Base-by-base conservation (phyloP, 352 stramenopile species). In the Globisporangium nagaii region DNA sequence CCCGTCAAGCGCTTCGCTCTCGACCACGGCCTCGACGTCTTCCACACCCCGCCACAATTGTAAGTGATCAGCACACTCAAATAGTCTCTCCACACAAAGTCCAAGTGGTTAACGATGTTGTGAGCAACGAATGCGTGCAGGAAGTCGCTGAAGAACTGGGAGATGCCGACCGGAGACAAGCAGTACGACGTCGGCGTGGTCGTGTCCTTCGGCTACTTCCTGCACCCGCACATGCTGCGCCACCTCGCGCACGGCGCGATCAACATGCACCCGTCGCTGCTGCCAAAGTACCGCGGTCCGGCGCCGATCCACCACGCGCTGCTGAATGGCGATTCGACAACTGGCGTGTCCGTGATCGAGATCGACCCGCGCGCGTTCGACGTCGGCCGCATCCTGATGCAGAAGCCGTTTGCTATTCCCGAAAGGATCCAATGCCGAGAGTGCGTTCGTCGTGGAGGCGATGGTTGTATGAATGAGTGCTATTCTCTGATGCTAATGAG, bases 161-260 rank as follows among this genome's bases (percentile, higher is more conserved):
- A 73, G 31, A 73, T 86, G 44, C 74, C 82, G 4, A 69, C 70
- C 9, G 58, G 48, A 0, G 53, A 70, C 4, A 34, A 28, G 17
- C 22, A 15, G 1, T 94, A 92, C 58, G 84, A 94, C 46, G 75
- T 96, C 7, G 86, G 83, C 8, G 84, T 96, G 2, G 86, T 96
- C 34, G 85, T 95, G n/a, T 95, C 84, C 3, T 96, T 96, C 52
- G 86, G 86, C 9, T 93, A 93, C 68, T 91, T 91, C 36, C 51
- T 93, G 46, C 78, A 93, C 54, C 73, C 77, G 41, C 78, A 90
- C 49, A 74, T 96, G 71, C 67, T 95, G 10, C 66, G 63, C 13
- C 71, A 78, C 9, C 57, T 95, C 20, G 34, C 71, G 15, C 63
- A 87, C 37, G 84, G 86, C 6, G 84, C 85, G 22, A 87, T 96